Conservation (phyloP, 495 filamentous ascomycete species). For the Neurospora tetraspora region DNA sequence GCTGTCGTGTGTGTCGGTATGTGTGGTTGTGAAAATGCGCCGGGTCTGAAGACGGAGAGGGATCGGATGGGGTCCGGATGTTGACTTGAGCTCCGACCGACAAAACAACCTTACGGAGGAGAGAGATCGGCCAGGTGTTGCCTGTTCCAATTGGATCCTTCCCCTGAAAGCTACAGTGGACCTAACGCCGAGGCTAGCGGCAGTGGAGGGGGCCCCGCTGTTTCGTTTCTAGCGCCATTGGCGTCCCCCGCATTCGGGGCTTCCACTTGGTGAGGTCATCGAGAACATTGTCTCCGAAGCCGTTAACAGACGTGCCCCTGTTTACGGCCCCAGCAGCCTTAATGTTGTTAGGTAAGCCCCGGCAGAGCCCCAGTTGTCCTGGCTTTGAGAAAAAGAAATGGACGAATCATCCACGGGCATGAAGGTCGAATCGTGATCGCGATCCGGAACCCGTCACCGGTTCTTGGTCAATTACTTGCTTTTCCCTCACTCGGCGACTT, state of each 20-base stretch:
- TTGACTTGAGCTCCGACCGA: not conserved
- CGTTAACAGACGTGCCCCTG: not conserved
- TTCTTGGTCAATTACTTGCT: not conserved
- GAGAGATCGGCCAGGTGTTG: no score
- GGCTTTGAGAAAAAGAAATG: not conserved
- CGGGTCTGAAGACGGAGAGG: not conserved
- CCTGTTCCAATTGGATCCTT: not conserved
- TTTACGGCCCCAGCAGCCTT: not conserved
- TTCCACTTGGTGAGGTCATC: not conserved
- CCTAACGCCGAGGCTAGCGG: not conserved
- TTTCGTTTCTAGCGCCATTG: not conserved
- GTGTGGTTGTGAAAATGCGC: not conserved
- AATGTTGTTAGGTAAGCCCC: not conserved
- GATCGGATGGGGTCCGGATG: not conserved
- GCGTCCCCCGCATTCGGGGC: not conserved
- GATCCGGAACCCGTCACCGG: not conserved
- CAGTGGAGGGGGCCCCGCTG: not conserved
- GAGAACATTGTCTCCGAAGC: not conserved
- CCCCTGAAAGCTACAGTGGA: not conserved
- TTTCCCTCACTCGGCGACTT: not conserved
- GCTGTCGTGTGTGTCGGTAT: not conserved
- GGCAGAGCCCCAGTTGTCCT: not conserved
- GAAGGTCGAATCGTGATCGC: not conserved
- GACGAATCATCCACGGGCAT: not conserved
- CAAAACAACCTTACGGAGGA: no score